Conservation (phyloP, 768 basidiomycete genomes). For the Goffeauzyma gilvescens region DNA sequence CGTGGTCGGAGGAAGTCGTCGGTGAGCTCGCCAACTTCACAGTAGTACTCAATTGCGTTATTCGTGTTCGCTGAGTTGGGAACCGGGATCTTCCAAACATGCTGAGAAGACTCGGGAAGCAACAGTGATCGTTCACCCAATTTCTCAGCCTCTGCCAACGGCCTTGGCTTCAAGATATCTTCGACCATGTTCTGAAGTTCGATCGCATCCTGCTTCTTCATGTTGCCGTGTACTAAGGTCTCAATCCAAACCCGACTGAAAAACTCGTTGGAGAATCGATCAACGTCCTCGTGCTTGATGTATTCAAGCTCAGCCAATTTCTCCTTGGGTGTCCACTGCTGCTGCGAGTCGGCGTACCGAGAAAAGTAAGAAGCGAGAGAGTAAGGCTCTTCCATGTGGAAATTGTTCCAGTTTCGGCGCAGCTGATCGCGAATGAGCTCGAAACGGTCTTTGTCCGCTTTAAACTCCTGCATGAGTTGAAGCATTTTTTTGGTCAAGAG, state of each 20-base stretch:
- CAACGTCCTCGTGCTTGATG: constrained; percentile 52
- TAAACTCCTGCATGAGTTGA: constrained; percentile 45
- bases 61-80: constrained; percentile 75
- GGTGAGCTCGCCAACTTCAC: constrained; percentile 52
- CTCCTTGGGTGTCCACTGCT: constrained; percentile 58
- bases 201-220: constrained; percentile 65
- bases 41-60: constrained; percentile 65
- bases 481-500: constrained; percentile 55
- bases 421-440: constrained; percentile 66
- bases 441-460: constrained; percentile 52
- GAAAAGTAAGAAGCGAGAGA: constrained; percentile 56
- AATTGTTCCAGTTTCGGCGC: constrained; percentile 64
- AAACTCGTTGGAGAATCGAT: constrained; percentile 42
- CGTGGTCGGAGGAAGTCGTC: constrained; percentile 50
- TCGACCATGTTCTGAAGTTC: constrained; percentile 55
- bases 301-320: constrained; percentile 50
- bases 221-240: constrained; percentile 64
- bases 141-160: constrained; percentile 43
- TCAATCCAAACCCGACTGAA: constrained; percentile 50
- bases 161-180: constrained; percentile 41
- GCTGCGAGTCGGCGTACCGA: constrained; percentile 47
- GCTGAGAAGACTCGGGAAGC: constrained; percentile 50
- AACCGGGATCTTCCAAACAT: constrained; percentile 46
- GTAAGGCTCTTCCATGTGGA: constrained; percentile 67
- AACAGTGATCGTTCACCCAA: constrained; percentile 40